Evolutionary conservation across 805 yeast genomes (phyloP).

Genomic region (Nakazawaea anatomiae): DNA sequence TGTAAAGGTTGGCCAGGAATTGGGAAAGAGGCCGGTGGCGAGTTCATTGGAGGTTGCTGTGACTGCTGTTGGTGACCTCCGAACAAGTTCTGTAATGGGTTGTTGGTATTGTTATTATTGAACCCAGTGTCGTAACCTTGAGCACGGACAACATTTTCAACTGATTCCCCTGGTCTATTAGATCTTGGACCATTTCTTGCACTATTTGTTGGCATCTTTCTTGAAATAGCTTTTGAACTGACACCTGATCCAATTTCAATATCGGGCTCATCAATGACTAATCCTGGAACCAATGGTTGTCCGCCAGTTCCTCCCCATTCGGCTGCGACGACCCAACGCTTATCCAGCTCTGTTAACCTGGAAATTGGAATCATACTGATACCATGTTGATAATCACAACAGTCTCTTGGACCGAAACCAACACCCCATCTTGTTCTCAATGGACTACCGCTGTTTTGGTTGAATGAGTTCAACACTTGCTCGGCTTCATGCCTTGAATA

Average conservation of each 20-base stretch:
- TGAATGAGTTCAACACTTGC: slow-evolving; percentile 64
- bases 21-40: not conserved
- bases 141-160: slow-evolving; percentile 19
- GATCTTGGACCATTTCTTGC: slow-evolving; percentile 83
- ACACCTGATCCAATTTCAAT: slow-evolving; percentile 94
- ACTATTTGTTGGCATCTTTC: slow-evolving; percentile 88
- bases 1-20: slow-evolving; percentile 6
- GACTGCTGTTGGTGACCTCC: not conserved
- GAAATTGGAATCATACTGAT: slow-evolving; percentile 79
- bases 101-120: slow-evolving; percentile 3
- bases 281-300: slow-evolving; percentile 66
- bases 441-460: slow-evolving; percentile 45
- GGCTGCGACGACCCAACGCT: slow-evolving; percentile 80
- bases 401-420: slow-evolving; percentile 97
- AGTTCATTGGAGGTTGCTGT: not conserved
- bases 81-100: slow-evolving; percentile 12
- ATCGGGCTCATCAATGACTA: slow-evolving; percentile 94
- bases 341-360: slow-evolving; percentile 91
- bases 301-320: slow-evolving; percentile 99
- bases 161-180: slow-evolving; percentile 52
- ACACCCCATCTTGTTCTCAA: slow-evolving; percentile 97
- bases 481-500: slow-evolving; percentile 91
- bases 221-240: slow-evolving; percentile 85
- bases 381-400: slow-evolving; percentile 93
- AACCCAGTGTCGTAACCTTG: slow-evolving; percentile 17